Percentiles rank a stretch among this genome's conserved stretches.
Conservation (phyloP, 495 filamentous ascomycete genomes). For the Daldinia grandis region DNA sequence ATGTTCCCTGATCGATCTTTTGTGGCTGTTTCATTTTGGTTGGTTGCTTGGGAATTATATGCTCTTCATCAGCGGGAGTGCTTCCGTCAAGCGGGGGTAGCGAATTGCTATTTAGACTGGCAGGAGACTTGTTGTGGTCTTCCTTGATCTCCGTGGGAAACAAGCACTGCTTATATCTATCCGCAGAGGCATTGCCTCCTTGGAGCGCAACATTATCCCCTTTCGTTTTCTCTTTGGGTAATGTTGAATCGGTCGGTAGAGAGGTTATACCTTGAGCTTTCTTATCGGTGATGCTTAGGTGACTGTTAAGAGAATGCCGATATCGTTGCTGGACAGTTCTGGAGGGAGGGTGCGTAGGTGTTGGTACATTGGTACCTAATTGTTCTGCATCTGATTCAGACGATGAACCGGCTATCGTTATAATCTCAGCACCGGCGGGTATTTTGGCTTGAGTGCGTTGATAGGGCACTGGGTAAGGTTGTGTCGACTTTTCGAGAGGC, state of each 20-base stretch:
- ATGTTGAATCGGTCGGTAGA: background rate
- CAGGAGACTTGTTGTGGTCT: background rate
- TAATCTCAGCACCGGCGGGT: background rate
- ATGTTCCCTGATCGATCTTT: background rate
- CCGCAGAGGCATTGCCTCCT: background rate
- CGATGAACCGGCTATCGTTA: constrained; percentile 1
- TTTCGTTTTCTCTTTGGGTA: background rate
- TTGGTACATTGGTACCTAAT: background rate
- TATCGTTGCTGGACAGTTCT: constrained; percentile 1
- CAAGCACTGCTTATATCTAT: background rate
- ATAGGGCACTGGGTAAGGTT: background rate
- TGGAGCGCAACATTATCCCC: background rate
- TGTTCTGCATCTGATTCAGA: background rate
- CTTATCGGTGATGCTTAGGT: constrained; percentile 3
- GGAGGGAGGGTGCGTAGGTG: background rate
- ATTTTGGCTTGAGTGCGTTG: background rate
- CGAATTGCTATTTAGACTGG: background rate
- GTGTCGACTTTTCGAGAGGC: background rate
- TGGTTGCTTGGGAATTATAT: background rate
- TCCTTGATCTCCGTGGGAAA: background rate
- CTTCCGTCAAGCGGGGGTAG: background rate
- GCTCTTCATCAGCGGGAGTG: background rate
- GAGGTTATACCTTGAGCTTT: background rate
- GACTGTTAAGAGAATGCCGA: background rate
- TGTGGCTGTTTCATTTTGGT: background rate